These are phyloP conservation scores for Myxozyma nipponensis DNA, from an alignment of 805 yeast genomes.

Conservation along the genomic window DNA sequence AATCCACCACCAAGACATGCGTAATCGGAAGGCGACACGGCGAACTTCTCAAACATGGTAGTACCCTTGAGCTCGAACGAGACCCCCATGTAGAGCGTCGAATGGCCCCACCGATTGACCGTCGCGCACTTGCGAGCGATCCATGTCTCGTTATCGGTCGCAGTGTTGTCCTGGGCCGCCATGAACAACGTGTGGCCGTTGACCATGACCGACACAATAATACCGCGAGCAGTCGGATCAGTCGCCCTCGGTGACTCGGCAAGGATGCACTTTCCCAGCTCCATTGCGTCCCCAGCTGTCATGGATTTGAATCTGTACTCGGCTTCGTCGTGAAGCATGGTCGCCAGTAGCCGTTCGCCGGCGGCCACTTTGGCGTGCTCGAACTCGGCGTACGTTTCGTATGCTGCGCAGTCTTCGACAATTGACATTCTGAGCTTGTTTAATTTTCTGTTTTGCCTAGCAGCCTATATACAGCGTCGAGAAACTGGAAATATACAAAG, in stretches of 20 bases:
- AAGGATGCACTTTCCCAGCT: slow-evolving; percentile 13
- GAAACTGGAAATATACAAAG: neutral
- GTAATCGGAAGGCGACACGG: slow-evolving; percentile 7
- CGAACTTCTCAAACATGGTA: slow-evolving; percentile 1
- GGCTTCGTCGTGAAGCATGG: slow-evolving; percentile 12
- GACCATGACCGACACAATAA: slow-evolving; percentile 21
- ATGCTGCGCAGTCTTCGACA: neutral
- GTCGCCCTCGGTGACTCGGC: slow-evolving; percentile 16
- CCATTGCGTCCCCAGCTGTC: slow-evolving; percentile 16
- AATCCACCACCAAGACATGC: slow-evolving; percentile 22
- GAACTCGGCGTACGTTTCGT: neutral
- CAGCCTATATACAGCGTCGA: neutral
- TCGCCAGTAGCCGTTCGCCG: slow-evolving; percentile 2
- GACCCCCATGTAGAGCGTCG: slow-evolving; percentile 13
- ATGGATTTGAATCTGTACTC: slow-evolving; percentile 13
- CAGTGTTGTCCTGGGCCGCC: slow-evolving; percentile 23
- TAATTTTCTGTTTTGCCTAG: neutral
- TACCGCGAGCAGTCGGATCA: slow-evolving; percentile 4
- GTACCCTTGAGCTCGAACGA: slow-evolving; percentile 3
- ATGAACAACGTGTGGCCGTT: slow-evolving; percentile 18
- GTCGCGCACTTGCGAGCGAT: slow-evolving; percentile 21
- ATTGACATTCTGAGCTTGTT: neutral
- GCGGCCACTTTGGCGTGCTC: too few species aligned
- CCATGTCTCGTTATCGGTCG: slow-evolving; percentile 22
- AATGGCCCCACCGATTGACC: slow-evolving; percentile 25